A percentile compares a stretch with the other conserved stretches of the same genome.
These are phyloP conservation scores for Vigna hirtella DNA, from an alignment of 306 rosid genomes.

Conservation along the genomic window DNA sequence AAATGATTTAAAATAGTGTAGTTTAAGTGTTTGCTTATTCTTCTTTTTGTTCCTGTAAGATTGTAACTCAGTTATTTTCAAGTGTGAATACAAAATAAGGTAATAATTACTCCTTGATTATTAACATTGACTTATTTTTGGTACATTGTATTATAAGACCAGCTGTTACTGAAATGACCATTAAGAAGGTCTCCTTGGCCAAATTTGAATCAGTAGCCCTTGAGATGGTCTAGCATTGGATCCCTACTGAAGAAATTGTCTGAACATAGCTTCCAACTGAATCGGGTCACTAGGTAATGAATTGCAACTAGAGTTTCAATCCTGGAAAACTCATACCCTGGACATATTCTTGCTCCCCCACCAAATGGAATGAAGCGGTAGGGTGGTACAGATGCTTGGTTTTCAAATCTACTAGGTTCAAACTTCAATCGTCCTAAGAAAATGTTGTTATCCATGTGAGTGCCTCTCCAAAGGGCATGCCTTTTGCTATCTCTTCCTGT, in stretches of 20 bases:
- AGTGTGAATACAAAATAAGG: too few relatives aligned
- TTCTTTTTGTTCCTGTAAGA: too few relatives aligned
- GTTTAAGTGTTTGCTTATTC: constrained; percentile 20
- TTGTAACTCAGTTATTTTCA: too few relatives aligned
- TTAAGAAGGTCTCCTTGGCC: constrained; percentile 50
- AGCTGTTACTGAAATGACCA: constrained; percentile 14
- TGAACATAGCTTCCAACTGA: constrained; percentile 73
- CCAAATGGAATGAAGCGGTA: constrained; percentile 70
- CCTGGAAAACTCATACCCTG: constrained; percentile 74
- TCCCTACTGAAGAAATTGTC: constrained; percentile 65
- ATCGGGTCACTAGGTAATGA: constrained; percentile 69
- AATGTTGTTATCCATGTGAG: constrained; percentile 65
- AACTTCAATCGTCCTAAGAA: constrained; percentile 72
- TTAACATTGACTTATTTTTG: constrained; percentile 19
- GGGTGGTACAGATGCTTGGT: constrained; percentile 63
- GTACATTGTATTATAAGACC: constrained; percentile 1
- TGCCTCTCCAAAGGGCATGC: constrained; percentile 58
- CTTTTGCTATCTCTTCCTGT: constrained; percentile 68
- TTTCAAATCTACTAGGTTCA: constrained; percentile 76
- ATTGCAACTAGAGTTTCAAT: constrained; percentile 68
- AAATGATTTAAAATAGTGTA: not conserved
- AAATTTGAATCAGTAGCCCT: constrained; percentile 65
- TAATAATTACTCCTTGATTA: too few relatives aligned
- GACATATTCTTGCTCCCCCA: constrained; percentile 76
- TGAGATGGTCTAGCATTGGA: constrained; percentile 64